Base-by-base conservation (phyloP, 306 rosid genomes). In the Trifolium pratense region DNA sequence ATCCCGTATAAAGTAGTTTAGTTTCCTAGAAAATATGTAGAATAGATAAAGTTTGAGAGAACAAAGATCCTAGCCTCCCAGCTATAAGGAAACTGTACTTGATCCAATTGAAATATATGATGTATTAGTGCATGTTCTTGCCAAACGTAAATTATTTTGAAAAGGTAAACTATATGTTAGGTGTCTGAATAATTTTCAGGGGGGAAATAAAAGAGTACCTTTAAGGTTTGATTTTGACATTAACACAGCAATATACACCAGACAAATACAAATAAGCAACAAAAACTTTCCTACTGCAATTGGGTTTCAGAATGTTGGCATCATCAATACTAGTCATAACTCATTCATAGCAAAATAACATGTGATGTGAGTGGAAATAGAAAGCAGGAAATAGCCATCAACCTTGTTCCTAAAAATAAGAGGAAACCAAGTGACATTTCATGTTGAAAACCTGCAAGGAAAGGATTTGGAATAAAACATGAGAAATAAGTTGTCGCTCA, bases 381-480 rank as follows among this genome's bases (percentile, higher is more conserved):
- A 73, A 56, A 37, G 52, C 67, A 53, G 66, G 79, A 76, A 67
- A 74, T 57, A 56, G 63, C 80, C 81, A 43, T 70, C 73, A 42
- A 49, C 65, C 65, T 58, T 78, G 75, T 76, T 74, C 77, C 63
- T 7, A 31, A 53, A 68, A 48, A 16, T 46, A 49, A 56, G 56
- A 75, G 80, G 53, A 85, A 63, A 65, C 55, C 55, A 57, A 75
- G 80, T 66, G 34, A 40, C 66, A 78, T 67, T 43, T 56, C 65
- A 65, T 66, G 75, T 10, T 36, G 73, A 81, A 81, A 76, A 69
- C 84, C 88, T 84, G 87, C 85, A 73, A 18, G 65, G 56, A 75
- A 73, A 18, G 65, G 56, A 75, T 77, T 68, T 60, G 57, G 46
- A 36, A 80, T 1, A 37, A 60, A 60, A 20, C 59, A 26, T 42